These are phyloP conservation scores for Allium fistulosum DNA, from an alignment of 106 monocot genomes.

Conservation along the genomic window DNA sequence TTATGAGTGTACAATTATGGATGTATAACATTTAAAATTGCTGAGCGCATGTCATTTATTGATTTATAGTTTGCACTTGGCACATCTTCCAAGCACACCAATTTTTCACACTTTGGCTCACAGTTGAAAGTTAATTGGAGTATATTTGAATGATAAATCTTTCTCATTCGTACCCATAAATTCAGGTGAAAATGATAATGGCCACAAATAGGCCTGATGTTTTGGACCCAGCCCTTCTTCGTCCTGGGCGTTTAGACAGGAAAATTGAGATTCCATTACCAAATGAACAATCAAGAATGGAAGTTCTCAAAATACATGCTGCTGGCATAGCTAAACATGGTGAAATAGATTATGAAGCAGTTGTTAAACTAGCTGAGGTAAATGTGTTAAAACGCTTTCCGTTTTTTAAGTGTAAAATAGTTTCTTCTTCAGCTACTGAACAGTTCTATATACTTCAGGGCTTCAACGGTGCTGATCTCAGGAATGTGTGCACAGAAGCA, in stretches of 20 bases:
- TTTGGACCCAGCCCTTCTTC: conserved; percentile 87
- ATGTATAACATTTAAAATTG: too few species aligned
- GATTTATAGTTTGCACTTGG: too few species aligned
- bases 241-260: conserved; percentile 83
- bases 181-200: conserved; percentile 99
- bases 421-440: background rate
- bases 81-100: too few species aligned
- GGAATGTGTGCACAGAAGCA: conserved; percentile 95
- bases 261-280: conserved; percentile 97
- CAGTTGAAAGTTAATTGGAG: too few species aligned
- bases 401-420: background rate
- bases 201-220: conserved; percentile 97
- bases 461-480: conserved; percentile 95
- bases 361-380: conserved; percentile 91
- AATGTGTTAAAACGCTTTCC: conserved; percentile 3
- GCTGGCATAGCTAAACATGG: conserved; percentile 95
- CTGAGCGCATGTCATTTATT: too few species aligned
- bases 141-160: too few species aligned
- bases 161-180: background rate
- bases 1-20: too few species aligned
- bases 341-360: conserved; percentile 90
- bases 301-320: conserved; percentile 95
- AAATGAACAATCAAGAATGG: conserved; percentile 93
- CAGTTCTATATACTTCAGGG: conserved; percentile 35
- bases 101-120: too few species aligned